Base-by-base conservation (phyloP, 1,284 basidiomycete genomes). In the Bondarzewia mesenterica region DNA sequence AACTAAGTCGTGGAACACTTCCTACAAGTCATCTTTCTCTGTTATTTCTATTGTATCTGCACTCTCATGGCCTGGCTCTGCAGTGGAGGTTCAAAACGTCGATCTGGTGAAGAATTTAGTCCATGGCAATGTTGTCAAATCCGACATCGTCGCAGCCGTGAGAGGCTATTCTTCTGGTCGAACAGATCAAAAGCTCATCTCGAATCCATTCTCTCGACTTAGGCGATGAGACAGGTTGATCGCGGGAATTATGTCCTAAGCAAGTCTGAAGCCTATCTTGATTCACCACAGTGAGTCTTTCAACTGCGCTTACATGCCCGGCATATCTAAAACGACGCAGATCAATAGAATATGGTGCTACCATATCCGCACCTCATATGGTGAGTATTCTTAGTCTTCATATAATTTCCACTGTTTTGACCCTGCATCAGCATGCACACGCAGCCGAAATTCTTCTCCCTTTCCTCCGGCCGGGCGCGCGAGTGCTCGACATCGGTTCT, bases 311-410 rank as follows among this genome's bases (percentile, higher is more conserved):
- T 37, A 37, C 23, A 45, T n/a, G n/a, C n/a, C n/a, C n/a, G n/a
- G 27, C 36, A 35, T 23, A 40, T 21, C 36, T 16, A 21, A 27
- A 43, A 46, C 20, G 10, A n/a, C 29, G 7, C 57, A 90, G 86
- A 62, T 57, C 73, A 7, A 93, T 91, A 46, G 85, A 85, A 3
- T 74, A 85, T 55, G 82, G 79, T 12, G 92, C 91, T 18, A 95
- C 92, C 0, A 93, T 94, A 53, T 88, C 85, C 42, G 93, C 92
- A 0, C 92, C 92, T 2, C 92, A 94, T 62, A 94, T 93, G 89
- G 86, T 85, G 36, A 39, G 61, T 50, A n/a, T n/a, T 42, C 16
- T n/a, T n/a, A n/a, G n/a, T n/a, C n/a, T n/a, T n/a, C n/a, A n/a
- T n/a, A n/a, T n/a, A n/a, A n/a, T n/a, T n/a, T n/a, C n/a, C n/a